Conservation (phyloP, 176 grass and related monocot genomes). For the Saccharum officinarum region DNA sequence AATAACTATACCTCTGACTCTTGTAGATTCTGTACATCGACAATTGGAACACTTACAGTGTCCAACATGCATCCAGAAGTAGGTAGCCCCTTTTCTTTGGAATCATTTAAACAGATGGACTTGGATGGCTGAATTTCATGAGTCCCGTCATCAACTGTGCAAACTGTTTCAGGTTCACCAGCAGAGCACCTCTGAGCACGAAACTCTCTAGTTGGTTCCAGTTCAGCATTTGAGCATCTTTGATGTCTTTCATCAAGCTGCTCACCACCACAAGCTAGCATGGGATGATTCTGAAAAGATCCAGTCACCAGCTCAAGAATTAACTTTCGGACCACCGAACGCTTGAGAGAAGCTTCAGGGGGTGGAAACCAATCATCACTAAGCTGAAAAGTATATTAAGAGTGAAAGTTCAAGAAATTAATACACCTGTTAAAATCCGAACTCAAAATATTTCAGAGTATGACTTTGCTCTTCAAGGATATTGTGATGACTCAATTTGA, state of each 20-base stretch:
- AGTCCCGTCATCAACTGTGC: slow-evolving; percentile 28
- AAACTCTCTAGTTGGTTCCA: slow-evolving; percentile 46
- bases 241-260: slow-evolving; percentile 43
- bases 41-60: slow-evolving; percentile 15
- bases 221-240: slow-evolving; percentile 48
- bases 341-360: slow-evolving; percentile 90
- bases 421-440: slow-evolving; percentile 16
- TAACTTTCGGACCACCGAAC: slow-evolving; percentile 70
- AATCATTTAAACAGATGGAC: slow-evolving; percentile 44
- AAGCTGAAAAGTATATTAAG: slow-evolving; percentile 59
- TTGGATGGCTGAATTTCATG: slow-evolving; percentile 20
- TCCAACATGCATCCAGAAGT: slow-evolving; percentile 40
- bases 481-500: background rate
- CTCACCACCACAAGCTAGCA: slow-evolving; percentile 26
- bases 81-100: slow-evolving; percentile 34
- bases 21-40: slow-evolving; percentile 16
- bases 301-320: slow-evolving; percentile 59
- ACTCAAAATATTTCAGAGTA: background rate
- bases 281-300: slow-evolving; percentile 39
- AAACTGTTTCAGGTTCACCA: slow-evolving; percentile 38
- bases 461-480: slow-evolving; percentile 20
- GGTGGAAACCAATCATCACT: slow-evolving; percentile 82
- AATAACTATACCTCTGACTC: slow-evolving; percentile 32
- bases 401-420: slow-evolving; percentile 14
- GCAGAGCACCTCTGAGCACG: slow-evolving; percentile 40